Conservation (phyloP, 441 rosid species). For the Corymbia citriodora region DNA sequence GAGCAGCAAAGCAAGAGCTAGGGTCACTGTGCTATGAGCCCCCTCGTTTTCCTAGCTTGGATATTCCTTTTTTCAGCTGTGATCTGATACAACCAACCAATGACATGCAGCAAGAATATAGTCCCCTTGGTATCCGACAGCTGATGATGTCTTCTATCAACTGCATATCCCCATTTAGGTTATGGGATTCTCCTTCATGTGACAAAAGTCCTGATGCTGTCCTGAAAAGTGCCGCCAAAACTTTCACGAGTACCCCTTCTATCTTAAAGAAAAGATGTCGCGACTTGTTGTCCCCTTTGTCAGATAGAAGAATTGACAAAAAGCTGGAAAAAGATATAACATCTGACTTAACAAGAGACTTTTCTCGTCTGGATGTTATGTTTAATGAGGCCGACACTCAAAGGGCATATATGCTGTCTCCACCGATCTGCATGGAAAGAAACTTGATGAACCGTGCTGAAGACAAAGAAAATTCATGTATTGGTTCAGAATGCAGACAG, state of each 20-base stretch:
- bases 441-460: conserved; percentile 24
- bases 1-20: conserved; percentile 39
- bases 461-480: conserved; percentile 54
- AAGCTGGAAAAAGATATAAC: conserved; percentile 55
- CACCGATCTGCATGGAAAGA: conserved; percentile 26
- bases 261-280: conserved; percentile 85
- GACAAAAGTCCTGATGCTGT: conserved; percentile 73
- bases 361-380: conserved; percentile 75
- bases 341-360: conserved; percentile 64
- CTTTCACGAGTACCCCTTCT: conserved; percentile 73
- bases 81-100: conserved; percentile 80
- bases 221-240: conserved; percentile 75
- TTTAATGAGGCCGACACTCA: conserved; percentile 40
- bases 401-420: conserved; percentile 25
- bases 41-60: conserved; percentile 94
- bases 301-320: conserved; percentile 79
- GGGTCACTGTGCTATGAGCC: conserved; percentile 94
- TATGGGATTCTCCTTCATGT: conserved; percentile 89
- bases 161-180: conserved; percentile 81
- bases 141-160: conserved; percentile 79
- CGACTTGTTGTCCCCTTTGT: conserved; percentile 82
- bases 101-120: conserved; percentile 87
- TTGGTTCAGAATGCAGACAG: conserved; percentile 23
- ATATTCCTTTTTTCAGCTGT: conserved; percentile 93
- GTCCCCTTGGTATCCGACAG: conserved; percentile 99